Evolutionary conservation across 1,139 yeast species (phyloP).

Genomic region (Pichia sp.): DNA sequence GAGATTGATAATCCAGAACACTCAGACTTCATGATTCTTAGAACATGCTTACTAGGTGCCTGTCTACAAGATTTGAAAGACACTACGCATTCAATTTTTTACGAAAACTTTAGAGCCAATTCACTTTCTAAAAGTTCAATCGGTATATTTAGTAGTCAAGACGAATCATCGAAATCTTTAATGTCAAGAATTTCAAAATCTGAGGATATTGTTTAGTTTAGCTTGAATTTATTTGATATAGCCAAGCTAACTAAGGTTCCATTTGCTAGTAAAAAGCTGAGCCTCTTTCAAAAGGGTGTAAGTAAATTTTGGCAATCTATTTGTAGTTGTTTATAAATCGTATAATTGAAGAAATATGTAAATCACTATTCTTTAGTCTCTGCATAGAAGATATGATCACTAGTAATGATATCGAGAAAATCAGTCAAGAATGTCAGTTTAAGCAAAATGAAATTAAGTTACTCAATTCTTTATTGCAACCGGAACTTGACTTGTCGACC

Average conservation of each 20-base stretch:
- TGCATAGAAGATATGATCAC: no score
- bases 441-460: slow-evolving; percentile 15
- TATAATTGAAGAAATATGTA: no score
- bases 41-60: slow-evolving; percentile 88
- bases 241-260: no score
- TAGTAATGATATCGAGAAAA: not conserved
- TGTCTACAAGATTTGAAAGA: slow-evolving; percentile 94
- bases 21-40: slow-evolving; percentile 83
- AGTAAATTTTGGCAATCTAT: no score
- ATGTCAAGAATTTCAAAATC: slow-evolving; percentile 2
- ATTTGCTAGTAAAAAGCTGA: no score
- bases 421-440: slow-evolving; percentile 2
- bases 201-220: slow-evolving; percentile 2
- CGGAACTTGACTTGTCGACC: slow-evolving; percentile 14
- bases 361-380: no score
- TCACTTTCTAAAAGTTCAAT: slow-evolving; percentile 32
- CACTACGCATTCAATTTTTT: slow-evolving; percentile 76
- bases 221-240: no score
- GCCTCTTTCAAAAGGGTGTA: no score
- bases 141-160: slow-evolving; percentile 3
- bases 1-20: slow-evolving; percentile 87
- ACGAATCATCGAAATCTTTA: not conserved
- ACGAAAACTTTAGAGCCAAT: slow-evolving; percentile 69
- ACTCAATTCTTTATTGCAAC: slow-evolving; percentile 17
- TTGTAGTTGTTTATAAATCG: no score